Conservation (phyloP, 2,329 filamentous ascomycete genomes). For the Beauveria sp. region DNA sequence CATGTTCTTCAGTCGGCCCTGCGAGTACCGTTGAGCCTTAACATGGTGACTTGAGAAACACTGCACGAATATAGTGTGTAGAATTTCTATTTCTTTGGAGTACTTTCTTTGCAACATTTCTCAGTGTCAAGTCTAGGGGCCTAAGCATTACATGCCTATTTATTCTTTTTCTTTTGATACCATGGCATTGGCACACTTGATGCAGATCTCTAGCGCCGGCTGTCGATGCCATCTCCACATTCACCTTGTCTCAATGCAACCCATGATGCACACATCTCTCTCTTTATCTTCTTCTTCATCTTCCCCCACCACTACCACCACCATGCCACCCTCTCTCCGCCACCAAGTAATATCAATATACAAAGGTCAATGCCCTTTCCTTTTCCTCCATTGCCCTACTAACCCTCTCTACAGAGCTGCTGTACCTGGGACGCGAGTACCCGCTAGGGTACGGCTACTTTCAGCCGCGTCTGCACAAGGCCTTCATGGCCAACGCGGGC, state of each 20-base stretch:
- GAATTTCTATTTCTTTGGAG: no score
- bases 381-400: not conserved
- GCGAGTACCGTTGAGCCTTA: no score
- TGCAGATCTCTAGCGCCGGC: not conserved
- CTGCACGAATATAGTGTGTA: no score
- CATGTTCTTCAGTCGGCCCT: no score
- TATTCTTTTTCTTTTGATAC: no score
- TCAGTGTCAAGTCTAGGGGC: no score
- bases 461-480: conserved; percentile 69
- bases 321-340: conserved; percentile 40
- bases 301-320: not conserved
- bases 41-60: no score
- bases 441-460: conserved; percentile 79
- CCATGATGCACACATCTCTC: not conserved
- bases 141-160: no score
- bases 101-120: no score
- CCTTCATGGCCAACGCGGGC: conserved; percentile 69
- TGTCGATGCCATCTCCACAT: not conserved
- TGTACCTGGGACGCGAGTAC: conserved; percentile 79
- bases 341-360: conserved; percentile 78
- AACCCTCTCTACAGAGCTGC: conserved; percentile 53
- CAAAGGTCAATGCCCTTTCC: conserved; percentile 56
- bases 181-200: no score
- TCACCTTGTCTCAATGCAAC: not conserved
- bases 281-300: not conserved